These are phyloP conservation scores for Oidiodendron maius DNA, from an alignment of 495 filamentous ascomycete species.

Conservation along the genomic window DNA sequence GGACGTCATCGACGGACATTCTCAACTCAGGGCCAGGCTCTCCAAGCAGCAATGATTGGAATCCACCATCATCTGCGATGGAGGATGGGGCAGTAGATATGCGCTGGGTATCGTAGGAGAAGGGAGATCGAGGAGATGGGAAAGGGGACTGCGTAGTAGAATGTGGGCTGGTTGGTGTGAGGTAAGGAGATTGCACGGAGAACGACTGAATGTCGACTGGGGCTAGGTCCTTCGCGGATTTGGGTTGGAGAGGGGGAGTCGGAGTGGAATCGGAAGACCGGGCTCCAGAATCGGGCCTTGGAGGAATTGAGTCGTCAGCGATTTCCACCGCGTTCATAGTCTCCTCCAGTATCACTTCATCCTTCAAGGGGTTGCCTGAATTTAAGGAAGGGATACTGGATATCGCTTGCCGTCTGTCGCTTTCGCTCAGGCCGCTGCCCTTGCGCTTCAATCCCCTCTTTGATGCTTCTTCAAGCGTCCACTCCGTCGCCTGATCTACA, in stretches of 20 bases:
- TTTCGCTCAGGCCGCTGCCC: slow-evolving; percentile 29
- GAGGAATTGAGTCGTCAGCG: slow-evolving; percentile 26
- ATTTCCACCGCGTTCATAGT: slow-evolving; percentile 32
- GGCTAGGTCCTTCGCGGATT: slow-evolving; percentile 48
- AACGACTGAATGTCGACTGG: slow-evolving; percentile 43
- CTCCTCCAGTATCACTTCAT: slow-evolving; percentile 39
- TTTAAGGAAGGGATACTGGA: slow-evolving; percentile 29
- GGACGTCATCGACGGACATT: slow-evolving; percentile 78
- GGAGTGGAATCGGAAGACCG: slow-evolving; percentile 49
- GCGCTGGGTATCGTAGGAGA: slow-evolving; percentile 64
- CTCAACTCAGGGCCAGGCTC: slow-evolving; percentile 61
- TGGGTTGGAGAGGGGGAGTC: slow-evolving; percentile 48
- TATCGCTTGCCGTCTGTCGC: slow-evolving; percentile 18
- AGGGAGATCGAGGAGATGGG: slow-evolving; percentile 51
- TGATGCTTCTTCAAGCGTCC: slow-evolving; percentile 8
- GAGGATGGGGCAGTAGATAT: slow-evolving; percentile 68
- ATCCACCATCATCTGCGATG: slow-evolving; percentile 58
- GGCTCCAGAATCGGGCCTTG: slow-evolving; percentile 29
- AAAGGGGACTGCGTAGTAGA: slow-evolving; percentile 46
- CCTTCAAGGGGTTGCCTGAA: slow-evolving; percentile 33
- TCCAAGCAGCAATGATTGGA: slow-evolving; percentile 54
- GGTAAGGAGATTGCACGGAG: slow-evolving; percentile 35
- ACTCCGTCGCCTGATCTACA: slow-evolving; percentile 14
- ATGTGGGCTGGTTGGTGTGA: slow-evolving; percentile 46
- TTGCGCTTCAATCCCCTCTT: slow-evolving; percentile 31